Evolutionary conservation across 176 grass and related monocot genomes (phyloP), one percentile per base, ranked within the genome.

Genomic region (Carex scoparia): DNA sequence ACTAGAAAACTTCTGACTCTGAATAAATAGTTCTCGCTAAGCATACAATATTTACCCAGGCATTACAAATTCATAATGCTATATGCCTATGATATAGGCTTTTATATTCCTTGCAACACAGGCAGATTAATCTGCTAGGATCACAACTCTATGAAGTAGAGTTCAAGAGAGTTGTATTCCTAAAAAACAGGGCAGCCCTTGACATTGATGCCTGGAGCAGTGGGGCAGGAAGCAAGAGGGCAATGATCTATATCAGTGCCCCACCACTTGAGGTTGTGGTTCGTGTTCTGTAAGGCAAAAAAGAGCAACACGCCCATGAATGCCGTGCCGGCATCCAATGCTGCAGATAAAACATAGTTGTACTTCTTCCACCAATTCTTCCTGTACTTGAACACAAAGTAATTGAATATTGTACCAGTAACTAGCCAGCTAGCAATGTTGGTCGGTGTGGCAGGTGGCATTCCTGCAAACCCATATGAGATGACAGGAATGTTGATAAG

Each of bases 301-400:
- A 98, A 98, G 66, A 98, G 90, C 65, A 98, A 91, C 83, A 98
- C 96, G 3, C 93, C 96, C 96, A 98, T 98, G 90, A 92, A 98
- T 1, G 96, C 96, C 0, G 96, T 98, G 37, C 96, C 96, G 1
- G 96, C 96, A 76, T 98, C 96, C 65, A 98, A 90, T 78, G 96
- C 96, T 16, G 96, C 96, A 7, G 95, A 98, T 14, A 98, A 79
- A 84, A 98, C 93, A 90, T 98, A 98, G 85, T 98, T 98, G 87
- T 98, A 98, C 84, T 89, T 93, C 90, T 95, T 89, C 96, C 96
- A 98, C 96, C 96, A 98, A 3, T 82, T 87, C 84, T 95, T 98
- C 53, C 93, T 87, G 88, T 94, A 98, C 18, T 80, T 89, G 90
- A 98, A 98, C 3, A 98, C 93, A 77, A 95, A 98, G 78, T 84